Conservation (phyloP, 768 basidiomycete species). For the Astraeus odoratus region DNA sequence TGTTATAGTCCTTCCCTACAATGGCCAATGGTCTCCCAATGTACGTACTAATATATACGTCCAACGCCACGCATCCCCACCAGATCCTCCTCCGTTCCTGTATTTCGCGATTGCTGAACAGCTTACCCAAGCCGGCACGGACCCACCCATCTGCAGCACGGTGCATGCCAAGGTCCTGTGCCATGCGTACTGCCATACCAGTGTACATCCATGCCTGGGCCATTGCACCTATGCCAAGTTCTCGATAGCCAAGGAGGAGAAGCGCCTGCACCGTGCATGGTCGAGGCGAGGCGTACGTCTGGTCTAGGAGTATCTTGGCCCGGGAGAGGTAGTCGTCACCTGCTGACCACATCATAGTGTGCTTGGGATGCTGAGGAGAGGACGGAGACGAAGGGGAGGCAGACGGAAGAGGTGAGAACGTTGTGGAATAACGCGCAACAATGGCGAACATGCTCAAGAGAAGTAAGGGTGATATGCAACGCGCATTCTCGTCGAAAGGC, state of each 20-base stretch:
- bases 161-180: constrained; percentile 83
- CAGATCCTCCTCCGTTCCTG: constrained; percentile 69
- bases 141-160: constrained; percentile 76
- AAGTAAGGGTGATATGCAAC: constrained; percentile 56
- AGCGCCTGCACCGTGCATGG: constrained; percentile 74
- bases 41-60: constrained; percentile 73
- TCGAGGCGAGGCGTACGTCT: constrained; percentile 62
- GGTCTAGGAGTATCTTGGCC: constrained; percentile 62
- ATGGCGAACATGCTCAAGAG: constrained; percentile 81
- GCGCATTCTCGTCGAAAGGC: constrained; percentile 34
- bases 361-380: constrained; percentile 34
- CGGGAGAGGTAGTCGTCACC: constrained; percentile 65
- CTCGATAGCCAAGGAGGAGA: constrained; percentile 75
- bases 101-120: constrained; percentile 58
- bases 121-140: constrained; percentile 43
- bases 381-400: constrained; percentile 25
- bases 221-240: constrained; percentile 87
- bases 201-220: constrained; percentile 81
- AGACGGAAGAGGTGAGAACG: constrained; percentile 19
- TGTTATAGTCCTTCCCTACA: constrained; percentile 72
- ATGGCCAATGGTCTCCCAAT: constrained; percentile 75
- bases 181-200: constrained; percentile 90
- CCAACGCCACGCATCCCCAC: constrained; percentile 74
- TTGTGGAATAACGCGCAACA: constrained; percentile 61
- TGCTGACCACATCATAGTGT: constrained; percentile 69